Evolutionary conservation across 1,284 basidiomycete species (phyloP), one percentile per base, ranked within the genome.

Genomic region (Rhizoctonia solani): DNA sequence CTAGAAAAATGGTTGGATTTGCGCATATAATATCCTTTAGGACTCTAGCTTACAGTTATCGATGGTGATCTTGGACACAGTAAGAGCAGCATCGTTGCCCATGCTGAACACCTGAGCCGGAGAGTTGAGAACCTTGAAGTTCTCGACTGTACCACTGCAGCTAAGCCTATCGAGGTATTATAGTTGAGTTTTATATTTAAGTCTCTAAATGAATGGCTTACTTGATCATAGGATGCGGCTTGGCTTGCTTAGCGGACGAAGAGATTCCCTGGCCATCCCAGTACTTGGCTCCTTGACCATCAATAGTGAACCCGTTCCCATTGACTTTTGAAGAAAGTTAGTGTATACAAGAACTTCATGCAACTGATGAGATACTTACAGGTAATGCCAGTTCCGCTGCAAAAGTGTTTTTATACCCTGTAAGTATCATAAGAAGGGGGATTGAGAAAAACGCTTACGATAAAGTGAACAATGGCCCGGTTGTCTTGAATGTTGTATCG

Each of bases 251-350:
- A n/a, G n/a, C n/a, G n/a, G 34, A 1, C 72, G 67, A 8, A 61
- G 63, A 50, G 21, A 34, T 5, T 53, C 41, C 21, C 82, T 81
- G n/a, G 8, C 82, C 81, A 54, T 83, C 82, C 81, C 83, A 84
- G 68, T 84, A 82, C 56, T 75, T 77, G 1, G 75, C 74, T 14
- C 79, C 79, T 71, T 79, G 77, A 1, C 82, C 83, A 70, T 84
- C 76, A 70, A 81, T 82, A 1, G 56, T 77, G 54, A 82, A 72
- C 6, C 77, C 77, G 53, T 83, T 80, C 6, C 83, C 83, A 63
- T 82, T 80, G 74, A 83, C 82, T 68, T 4, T 14, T 29, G 14
- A 9, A 29, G n/a, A 30, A 23, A n/a, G 44, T 32, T 9, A 5
- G 34, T n/a, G 50, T 30, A 42, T 66, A 30, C 39, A 11, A 16